Base-by-base conservation (phyloP, 352 stramenopile species). In the Heterotrichella gracilis region DNA sequence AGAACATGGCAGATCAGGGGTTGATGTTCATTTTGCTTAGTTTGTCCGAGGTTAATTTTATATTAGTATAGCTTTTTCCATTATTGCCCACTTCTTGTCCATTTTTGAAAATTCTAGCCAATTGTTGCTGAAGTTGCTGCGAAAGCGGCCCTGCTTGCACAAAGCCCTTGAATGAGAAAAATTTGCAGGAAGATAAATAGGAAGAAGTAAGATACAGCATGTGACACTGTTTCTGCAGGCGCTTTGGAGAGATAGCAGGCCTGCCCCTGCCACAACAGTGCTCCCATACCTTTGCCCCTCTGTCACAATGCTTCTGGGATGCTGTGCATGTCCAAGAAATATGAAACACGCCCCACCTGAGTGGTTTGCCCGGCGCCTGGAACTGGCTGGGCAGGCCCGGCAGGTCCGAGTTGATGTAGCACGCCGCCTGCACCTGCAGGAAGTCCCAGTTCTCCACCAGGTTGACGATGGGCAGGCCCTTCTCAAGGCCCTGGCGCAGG, bases 371-470 rank as follows among this genome's bases (percentile, higher is more conserved):
- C 0, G 81, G 20, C 85, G 87, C 39, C 90, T 87, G n/a, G 87
- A 85, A 70, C 92, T n/a, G n/a, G n/a, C n/a, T 85, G 17, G 94
- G 84, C 0, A 98, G 73, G 0, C 92, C 92, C 0, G 93, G 90
- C 3, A 93, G 91, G 70, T 98, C 92, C 17, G 91, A 91, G 78
- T 98, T 98, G 75, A 99, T 95, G 67, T 96, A 93, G 74, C 95
- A 85, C 2, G 89, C 87, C 14, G 97, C 89, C 74, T 92, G 78
- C 63, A 84, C 75, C 80, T 99, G 93, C 70, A 99, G 79, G 73
- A 96, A 94, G 74, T 98, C 89, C 90, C 92, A 99, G 76, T 95
- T 84, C 76, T 99, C 92, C 82, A 96, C 95, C 66, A 99, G 90
- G 76, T 95, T 96, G 68, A 93, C 94, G 64, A 95, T 86, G 70